Evolutionary conservation across 352 stramenopile species (phyloP).

Genomic region (Phytopythium oedochilum): DNA sequence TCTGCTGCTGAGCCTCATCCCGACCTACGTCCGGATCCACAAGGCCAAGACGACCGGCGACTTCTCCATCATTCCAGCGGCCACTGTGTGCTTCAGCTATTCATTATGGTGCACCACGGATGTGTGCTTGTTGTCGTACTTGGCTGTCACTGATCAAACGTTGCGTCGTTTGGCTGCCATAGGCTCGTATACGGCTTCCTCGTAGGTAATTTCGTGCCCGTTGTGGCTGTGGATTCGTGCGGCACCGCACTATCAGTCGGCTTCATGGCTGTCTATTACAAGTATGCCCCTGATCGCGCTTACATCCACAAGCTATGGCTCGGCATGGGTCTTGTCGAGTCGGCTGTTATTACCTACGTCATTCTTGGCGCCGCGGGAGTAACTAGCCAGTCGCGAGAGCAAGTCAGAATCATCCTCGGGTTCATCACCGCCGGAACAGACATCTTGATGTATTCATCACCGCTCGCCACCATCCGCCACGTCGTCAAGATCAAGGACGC

Average conservation of each 20-base stretch:
- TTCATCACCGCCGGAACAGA: slow-evolving; percentile 16
- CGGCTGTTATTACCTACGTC: slow-evolving; percentile 5
- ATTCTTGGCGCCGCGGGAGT: slow-evolving; percentile 2
- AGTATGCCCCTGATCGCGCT: slow-evolving; percentile 3
- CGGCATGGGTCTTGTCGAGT: background rate
- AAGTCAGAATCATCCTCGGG: slow-evolving; percentile 13
- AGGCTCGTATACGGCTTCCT: slow-evolving; percentile 27
- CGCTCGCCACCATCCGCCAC: slow-evolving; percentile 17
- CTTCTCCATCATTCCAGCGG: slow-evolving; percentile 12
- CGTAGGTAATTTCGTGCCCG: slow-evolving; percentile 25
- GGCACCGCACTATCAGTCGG: slow-evolving; percentile 12
- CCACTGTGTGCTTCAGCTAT: slow-evolving; percentile 12
- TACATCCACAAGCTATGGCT: slow-evolving; percentile 12
- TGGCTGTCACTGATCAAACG: background rate
- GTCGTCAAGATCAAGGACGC: slow-evolving; percentile 18
- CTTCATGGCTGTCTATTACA: slow-evolving; percentile 24
- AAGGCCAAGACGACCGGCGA: slow-evolving; percentile 10
- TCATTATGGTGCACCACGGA: slow-evolving; percentile 22
- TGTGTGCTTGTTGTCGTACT: too few species aligned
- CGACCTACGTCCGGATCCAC: slow-evolving; percentile 11
- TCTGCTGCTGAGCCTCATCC: slow-evolving; percentile 12
- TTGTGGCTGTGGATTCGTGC: slow-evolving; percentile 22
- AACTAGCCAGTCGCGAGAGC: slow-evolving; percentile 8
- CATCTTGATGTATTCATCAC: slow-evolving; percentile 18
- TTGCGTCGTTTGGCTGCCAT: background rate